Conservation (phyloP, 805 yeast genomes). For the Saccharomycopsis synnaedendra region DNA sequence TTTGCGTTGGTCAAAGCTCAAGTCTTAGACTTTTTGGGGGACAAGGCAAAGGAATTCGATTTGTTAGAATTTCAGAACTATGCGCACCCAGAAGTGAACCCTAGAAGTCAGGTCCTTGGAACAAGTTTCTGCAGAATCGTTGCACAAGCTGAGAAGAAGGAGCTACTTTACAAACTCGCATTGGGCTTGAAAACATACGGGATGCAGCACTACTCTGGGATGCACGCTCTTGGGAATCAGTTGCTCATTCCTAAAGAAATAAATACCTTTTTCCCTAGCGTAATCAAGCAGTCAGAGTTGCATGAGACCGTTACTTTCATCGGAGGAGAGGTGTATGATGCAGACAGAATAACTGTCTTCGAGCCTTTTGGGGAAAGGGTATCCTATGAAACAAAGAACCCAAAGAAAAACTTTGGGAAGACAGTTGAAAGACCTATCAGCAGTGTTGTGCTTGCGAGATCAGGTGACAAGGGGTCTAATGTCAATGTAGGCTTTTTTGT, state of each 20-base stretch:
- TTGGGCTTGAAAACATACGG: conserved; percentile 7
- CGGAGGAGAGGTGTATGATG: conserved; percentile 1
- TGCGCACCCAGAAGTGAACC: conserved; percentile 14
- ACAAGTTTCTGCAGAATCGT: conserved; percentile 14
- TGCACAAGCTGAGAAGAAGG: conserved; percentile 6
- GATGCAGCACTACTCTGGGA: conserved; percentile 14
- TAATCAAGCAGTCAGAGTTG: conserved; percentile 11
- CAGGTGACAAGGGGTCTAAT: conserved; percentile 18
- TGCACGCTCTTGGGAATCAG: neutral
- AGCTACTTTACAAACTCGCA: neutral
- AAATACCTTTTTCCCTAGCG: conserved; percentile 15
- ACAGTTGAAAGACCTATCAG: conserved; percentile 12
- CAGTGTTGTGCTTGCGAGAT: conserved; percentile 16
- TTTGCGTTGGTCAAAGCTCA: conserved; percentile 14
- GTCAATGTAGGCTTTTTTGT: conserved; percentile 17
- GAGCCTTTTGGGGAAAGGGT: conserved; percentile 1
- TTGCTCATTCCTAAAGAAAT: conserved; percentile 1
- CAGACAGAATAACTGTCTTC: conserved; percentile 6
- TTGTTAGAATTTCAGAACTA: conserved; percentile 8
- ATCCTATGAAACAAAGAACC: conserved; percentile 13
- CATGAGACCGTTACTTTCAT: conserved; percentile 13
- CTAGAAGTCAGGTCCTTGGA: conserved; percentile 12
- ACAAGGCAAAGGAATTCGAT: conserved; percentile 10
- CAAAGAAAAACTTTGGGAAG: conserved; percentile 14
- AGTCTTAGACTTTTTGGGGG: conserved; percentile 4